These are phyloP conservation scores for Zygnema circumcarinatum DNA, from an alignment of 139 green algal genomes.

Conservation along the genomic window DNA sequence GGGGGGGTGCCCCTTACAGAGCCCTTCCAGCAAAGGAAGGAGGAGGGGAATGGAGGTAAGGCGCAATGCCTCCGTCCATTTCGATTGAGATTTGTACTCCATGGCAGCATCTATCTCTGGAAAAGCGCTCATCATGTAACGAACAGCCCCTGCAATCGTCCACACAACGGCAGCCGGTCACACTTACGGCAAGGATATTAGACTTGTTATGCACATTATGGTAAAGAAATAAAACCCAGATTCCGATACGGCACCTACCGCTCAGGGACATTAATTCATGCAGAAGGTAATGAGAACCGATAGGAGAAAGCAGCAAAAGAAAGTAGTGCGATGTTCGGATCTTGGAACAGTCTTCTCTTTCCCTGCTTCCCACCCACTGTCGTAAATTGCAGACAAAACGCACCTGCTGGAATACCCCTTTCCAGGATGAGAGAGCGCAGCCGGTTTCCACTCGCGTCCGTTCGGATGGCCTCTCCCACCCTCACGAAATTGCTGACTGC, in stretches of 20 bases:
- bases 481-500: constrained; percentile 62
- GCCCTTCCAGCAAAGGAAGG: constrained; percentile 62
- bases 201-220: too few relatives aligned
- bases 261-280: too few relatives aligned
- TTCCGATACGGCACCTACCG: too few relatives aligned
- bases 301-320: too few relatives aligned
- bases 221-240: too few relatives aligned
- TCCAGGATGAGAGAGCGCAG: constrained; percentile 65
- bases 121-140: constrained; percentile 64
- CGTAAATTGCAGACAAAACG: background rate
- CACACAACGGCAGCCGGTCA: too few relatives aligned
- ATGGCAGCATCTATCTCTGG: background rate
- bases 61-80: constrained; percentile 57
- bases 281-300: too few relatives aligned
- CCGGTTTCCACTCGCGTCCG: background rate
- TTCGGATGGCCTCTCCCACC: constrained; percentile 49
- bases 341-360: too few relatives aligned
- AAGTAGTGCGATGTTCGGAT: too few relatives aligned
- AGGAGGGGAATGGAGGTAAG: constrained; percentile 63
- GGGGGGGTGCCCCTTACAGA: constrained; percentile 54
- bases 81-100: constrained; percentile 27
- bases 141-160: constrained; percentile 48
- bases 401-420: constrained; percentile 39
- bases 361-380: too few relatives aligned
- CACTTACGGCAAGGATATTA: too few relatives aligned